Percentiles rank a stretch among this genome's conserved stretches.
These are phyloP conservation scores for Daldinia caldariorum DNA, from an alignment of 495 filamentous ascomycete species.

Conservation along the genomic window DNA sequence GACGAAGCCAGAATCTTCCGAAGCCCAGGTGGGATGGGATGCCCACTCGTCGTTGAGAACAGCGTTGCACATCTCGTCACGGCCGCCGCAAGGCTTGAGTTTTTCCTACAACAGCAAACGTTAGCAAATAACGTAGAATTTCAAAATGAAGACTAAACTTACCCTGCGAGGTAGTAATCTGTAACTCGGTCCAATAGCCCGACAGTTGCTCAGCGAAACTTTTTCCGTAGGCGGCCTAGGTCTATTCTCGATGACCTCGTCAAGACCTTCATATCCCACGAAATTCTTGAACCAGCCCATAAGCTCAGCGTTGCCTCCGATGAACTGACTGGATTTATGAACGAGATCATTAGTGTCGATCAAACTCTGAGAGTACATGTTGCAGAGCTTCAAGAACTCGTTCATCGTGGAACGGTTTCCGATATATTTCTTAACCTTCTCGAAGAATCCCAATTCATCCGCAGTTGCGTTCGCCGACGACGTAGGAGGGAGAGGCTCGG, in stretches of 20 bases:
- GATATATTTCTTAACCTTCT: constrained; percentile 95
- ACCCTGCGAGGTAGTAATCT: constrained; percentile 85
- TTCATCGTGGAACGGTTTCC: constrained; percentile 89
- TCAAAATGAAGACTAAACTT: constrained; percentile 39
- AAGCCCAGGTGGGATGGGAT: constrained; percentile 98
- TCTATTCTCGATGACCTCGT: constrained; percentile 81
- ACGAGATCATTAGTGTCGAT: constrained; percentile 84
- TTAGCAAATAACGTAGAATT: constrained; percentile 14
- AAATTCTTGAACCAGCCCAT: constrained; percentile 86
- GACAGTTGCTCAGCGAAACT: constrained; percentile 91
- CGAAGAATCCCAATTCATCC: constrained; percentile 93
- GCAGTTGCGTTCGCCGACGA: constrained; percentile 66
- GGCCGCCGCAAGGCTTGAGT: constrained; percentile 86
- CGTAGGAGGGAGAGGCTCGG: constrained; percentile 82
- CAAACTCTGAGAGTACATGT: constrained; percentile 89
- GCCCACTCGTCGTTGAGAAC: constrained; percentile 99
- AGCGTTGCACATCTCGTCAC: constrained; percentile 88
- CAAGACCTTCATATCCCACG: constrained; percentile 73
- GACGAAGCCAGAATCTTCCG: constrained; percentile 97
- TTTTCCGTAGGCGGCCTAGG: constrained; percentile 75
- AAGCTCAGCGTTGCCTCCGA: constrained; percentile 87
- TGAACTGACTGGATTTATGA: constrained; percentile 82
- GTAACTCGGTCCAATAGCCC: constrained; percentile 93
- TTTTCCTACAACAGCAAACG: constrained; percentile 64
- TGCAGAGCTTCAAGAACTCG: constrained; percentile 95